These are phyloP conservation scores for Suhomyces kunorum DNA, from an alignment of 1,139 yeast genomes.

Conservation along the genomic window DNA sequence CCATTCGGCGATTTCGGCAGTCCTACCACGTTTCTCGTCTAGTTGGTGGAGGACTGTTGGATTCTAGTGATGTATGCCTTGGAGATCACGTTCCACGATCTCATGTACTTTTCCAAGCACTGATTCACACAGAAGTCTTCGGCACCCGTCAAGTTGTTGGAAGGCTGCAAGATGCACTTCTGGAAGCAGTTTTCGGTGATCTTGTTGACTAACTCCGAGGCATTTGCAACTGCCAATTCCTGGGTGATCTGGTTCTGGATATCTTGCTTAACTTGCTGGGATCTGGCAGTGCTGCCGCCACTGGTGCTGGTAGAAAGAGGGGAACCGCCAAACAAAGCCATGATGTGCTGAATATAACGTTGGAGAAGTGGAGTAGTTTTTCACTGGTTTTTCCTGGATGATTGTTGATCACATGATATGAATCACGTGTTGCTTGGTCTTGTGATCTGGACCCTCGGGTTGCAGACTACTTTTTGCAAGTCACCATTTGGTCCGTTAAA, in stretches of 20 bases:
- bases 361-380: neutral
- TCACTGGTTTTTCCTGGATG: neutral
- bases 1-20: too few species aligned
- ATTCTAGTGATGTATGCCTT: constrained; percentile 74
- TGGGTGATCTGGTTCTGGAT: constrained; percentile 73
- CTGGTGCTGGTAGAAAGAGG: constrained; percentile 23
- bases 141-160: constrained; percentile 36
- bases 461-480: too few species aligned
- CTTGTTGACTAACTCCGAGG: constrained; percentile 81
- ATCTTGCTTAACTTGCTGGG: constrained; percentile 50
- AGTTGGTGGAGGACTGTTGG: constrained; percentile 33
- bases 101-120: constrained; percentile 86
- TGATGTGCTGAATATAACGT: constrained; percentile 12
- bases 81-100: constrained; percentile 85
- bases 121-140: constrained; percentile 61
- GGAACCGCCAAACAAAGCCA: constrained; percentile 38
- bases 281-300: constrained; percentile 19
- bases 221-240: constrained; percentile 87
- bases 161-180: constrained; percentile 64
- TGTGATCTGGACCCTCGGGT: neutral
- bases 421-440: neutral
- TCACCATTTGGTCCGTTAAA: too few species aligned
- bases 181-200: constrained; percentile 89
- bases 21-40: neutral
- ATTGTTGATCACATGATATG: neutral